phyloP scores from a whole-genome alignment of 2,329 filamentous ascomycete species.

The Alternaria burnsii region DNA sequence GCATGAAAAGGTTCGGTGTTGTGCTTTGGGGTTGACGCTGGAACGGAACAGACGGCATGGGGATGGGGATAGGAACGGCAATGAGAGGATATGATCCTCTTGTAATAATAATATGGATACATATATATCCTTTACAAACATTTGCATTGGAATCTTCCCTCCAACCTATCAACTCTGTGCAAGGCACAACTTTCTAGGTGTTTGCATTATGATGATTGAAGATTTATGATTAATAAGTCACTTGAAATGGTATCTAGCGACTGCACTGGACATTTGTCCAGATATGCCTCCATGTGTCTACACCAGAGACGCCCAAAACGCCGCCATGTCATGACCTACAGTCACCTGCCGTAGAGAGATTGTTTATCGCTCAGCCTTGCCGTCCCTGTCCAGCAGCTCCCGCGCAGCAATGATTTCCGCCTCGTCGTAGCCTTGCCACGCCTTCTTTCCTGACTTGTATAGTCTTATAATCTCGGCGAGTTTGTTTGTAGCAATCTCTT shows the following conservation, averaged over 20 bases:
- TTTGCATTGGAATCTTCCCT: neutral
- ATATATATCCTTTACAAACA: constrained; percentile 1
- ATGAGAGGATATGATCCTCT: constrained; percentile 5
- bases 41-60: neutral
- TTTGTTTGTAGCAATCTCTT: constrained; percentile 76
- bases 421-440: constrained; percentile 77
- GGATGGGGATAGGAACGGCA: neutral
- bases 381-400: constrained; percentile 68
- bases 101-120: constrained; percentile 7
- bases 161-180: neutral
- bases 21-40: neutral
- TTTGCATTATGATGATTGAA: constrained; percentile 5
- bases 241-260: constrained; percentile 9
- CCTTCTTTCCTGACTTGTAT: constrained; percentile 66
- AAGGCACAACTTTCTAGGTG: neutral
- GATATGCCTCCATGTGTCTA: constrained; percentile 7
- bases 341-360: neutral
- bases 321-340: constrained; percentile 9
- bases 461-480: constrained; percentile 77
- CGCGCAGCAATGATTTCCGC: constrained; percentile 76
- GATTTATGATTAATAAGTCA: constrained; percentile 3
- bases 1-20: constrained; percentile 5
- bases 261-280: constrained; percentile 5
- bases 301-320: constrained; percentile 14
- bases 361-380: constrained; percentile 30